A percentile compares a stretch with the other conserved stretches of the same genome.
Conservation (phyloP, 2,329 filamentous ascomycete species). For the Purpureocillium takamizusanense region DNA sequence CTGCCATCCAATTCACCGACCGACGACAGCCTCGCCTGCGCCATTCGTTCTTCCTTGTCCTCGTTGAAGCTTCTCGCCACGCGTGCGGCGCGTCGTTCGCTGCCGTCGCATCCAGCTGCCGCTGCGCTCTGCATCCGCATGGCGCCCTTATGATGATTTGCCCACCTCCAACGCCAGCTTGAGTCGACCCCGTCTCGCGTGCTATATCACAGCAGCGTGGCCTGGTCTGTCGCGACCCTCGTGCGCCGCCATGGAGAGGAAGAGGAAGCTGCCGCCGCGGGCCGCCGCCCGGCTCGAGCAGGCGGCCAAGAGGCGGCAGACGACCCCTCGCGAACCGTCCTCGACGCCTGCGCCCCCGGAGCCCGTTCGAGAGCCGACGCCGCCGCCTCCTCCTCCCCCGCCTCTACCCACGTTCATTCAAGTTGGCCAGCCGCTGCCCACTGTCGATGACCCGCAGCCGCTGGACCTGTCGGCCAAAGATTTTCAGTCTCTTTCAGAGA, state of each 20-base stretch:
- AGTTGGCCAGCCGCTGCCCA: slow-evolving; percentile 61
- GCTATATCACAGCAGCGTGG: too few species aligned
- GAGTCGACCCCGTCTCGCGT: neutral
- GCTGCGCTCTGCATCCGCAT: slow-evolving; percentile 16
- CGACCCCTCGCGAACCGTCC: slow-evolving; percentile 45
- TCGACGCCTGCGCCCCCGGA: slow-evolving; percentile 32
- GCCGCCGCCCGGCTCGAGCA: slow-evolving; percentile 52
- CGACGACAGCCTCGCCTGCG: neutral
- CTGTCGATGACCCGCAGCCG: slow-evolving; percentile 57
- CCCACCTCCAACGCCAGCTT: neutral
- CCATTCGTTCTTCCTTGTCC: neutral
- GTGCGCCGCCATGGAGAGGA: slow-evolving; percentile 47
- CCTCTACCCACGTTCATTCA: slow-evolving; percentile 54
- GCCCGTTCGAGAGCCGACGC: slow-evolving; percentile 23
- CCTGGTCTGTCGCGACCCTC: neutral
- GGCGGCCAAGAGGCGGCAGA: slow-evolving; percentile 49
- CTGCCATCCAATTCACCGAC: neutral
- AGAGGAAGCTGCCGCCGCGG: slow-evolving; percentile 56
- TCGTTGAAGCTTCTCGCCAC: neutral
- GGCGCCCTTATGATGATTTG: slow-evolving; percentile 21
- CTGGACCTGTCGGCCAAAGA: slow-evolving; percentile 53
- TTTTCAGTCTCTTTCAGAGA: slow-evolving; percentile 67
- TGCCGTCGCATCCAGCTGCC: neutral
- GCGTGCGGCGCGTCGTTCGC: neutral
- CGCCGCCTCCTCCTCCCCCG: slow-evolving; percentile 22